Evolutionary conservation across 805 yeast species (phyloP).

Genomic region (Ogataea salicorniae): DNA sequence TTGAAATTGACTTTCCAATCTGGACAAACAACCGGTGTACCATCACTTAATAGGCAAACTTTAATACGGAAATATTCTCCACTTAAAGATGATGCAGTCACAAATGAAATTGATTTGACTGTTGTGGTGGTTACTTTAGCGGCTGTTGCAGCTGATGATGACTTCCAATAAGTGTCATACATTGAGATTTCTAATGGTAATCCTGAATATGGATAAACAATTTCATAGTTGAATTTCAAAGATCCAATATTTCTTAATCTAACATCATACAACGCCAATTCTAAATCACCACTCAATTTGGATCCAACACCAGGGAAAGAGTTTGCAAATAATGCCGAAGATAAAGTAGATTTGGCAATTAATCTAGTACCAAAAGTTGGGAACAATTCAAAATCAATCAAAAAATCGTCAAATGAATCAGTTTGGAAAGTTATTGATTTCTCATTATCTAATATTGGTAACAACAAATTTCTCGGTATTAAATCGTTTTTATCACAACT

Average conservation of each 20-base stretch:
- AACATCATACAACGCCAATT: conserved; percentile 75
- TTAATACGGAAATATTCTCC: conserved; percentile 72
- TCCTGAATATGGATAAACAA: conserved; percentile 87
- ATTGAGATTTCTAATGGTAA: conserved; percentile 79
- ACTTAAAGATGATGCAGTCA: conserved; percentile 83
- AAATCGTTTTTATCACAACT: conserved; percentile 72
- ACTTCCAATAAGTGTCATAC: conserved; percentile 96
- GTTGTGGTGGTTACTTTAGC: conserved; percentile 6
- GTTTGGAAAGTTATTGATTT: conserved; percentile 75
- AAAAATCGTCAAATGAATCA: conserved; percentile 66
- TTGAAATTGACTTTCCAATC: conserved; percentile 45
- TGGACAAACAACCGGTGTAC: conserved; percentile 81
- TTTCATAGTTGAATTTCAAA: conserved; percentile 67
- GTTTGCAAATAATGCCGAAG: conserved; percentile 46
- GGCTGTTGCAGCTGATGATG: conserved; percentile 49
- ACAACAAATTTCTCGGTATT: conserved; percentile 78
- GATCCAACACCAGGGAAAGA: conserved; percentile 34
- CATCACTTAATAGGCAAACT: conserved; percentile 72
- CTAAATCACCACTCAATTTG: conserved; percentile 34
- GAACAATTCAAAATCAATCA: conserved; percentile 81
- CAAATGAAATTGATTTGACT: conserved; percentile 52
- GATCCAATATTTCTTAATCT: conserved; percentile 81
- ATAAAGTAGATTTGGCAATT: conserved; percentile 82
- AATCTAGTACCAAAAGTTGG: conserved; percentile 93
- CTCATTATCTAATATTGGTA: conserved; percentile 69